phyloP scores from a whole-genome alignment of 2,329 filamentous ascomycete genomes.

The Colletotrichum euphorbiae region DNA sequence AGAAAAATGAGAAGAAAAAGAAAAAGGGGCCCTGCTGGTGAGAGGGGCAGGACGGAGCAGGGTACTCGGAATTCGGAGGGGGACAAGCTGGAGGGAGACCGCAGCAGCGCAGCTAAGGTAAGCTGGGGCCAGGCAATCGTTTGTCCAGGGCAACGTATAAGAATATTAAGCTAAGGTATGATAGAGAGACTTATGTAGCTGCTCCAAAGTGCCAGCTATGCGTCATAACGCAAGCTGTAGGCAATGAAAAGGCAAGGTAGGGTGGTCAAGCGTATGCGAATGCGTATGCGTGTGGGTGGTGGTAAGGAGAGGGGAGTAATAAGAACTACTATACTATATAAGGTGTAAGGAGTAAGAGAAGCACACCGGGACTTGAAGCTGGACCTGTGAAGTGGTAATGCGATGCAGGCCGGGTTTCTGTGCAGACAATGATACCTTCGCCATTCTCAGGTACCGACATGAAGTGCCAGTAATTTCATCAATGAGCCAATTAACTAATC shows the following conservation, averaged over 20 bases:
- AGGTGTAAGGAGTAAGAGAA: no score
- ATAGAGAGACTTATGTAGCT: no score
- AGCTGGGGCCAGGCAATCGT: background rate
- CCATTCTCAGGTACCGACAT: background rate
- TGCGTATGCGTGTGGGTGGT: background rate
- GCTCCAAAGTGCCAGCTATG: background rate
- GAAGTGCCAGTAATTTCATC: background rate
- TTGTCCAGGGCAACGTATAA: no score
- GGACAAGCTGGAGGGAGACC: background rate
- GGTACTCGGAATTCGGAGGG: background rate
- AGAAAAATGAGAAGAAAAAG: background rate
- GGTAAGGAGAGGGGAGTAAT: background rate
- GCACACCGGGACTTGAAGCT: no score
- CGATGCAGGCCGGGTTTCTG: constrained; percentile 1
- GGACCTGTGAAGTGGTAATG: background rate
- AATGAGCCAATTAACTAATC: no score
- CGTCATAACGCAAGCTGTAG: background rate
- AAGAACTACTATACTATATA: background rate
- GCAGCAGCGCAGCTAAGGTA: constrained; percentile 1
- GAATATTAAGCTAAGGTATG: no score
- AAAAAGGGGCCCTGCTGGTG: background rate
- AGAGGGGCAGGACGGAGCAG: background rate
- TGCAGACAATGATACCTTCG: constrained; percentile 6
- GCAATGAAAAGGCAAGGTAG: background rate
- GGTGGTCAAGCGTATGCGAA: background rate